Percentiles rank a stretch among this genome's conserved stretches.
Conservation (phyloP, 2,329 filamentous ascomycete genomes). For the Ceratocystis diversiconidia region DNA sequence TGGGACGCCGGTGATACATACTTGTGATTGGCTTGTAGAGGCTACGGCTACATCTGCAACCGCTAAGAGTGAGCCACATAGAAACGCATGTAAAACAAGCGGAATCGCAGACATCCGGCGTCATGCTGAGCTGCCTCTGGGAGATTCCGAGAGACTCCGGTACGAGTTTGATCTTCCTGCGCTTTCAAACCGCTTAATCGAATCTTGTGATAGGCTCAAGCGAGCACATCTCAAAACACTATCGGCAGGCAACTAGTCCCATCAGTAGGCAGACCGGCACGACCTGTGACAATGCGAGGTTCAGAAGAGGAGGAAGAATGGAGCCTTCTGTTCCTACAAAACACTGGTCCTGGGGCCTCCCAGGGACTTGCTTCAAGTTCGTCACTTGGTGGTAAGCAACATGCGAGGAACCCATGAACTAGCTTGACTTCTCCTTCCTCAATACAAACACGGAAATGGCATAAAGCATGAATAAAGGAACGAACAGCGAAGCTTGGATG, state of each 20-base stretch:
- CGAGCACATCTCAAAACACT: slow-evolving; percentile 1
- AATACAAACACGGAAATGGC: background rate
- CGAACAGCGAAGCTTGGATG: background rate
- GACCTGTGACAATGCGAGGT: background rate
- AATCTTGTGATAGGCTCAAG: background rate
- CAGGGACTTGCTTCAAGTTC: background rate
- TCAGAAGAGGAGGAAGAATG: background rate
- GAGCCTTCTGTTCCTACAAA: background rate
- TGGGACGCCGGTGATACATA: slow-evolving; percentile 12
- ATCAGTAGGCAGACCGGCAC: background rate
- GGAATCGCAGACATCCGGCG: slow-evolving; percentile 1
- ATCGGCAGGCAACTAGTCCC: background rate
- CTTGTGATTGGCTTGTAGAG: background rate
- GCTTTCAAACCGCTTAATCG: background rate
- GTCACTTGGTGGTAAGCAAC: background rate
- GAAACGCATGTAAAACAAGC: slow-evolving; percentile 9
- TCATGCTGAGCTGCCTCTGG: background rate
- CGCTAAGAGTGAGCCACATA: background rate
- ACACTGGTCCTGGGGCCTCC: background rate
- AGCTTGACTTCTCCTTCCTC: background rate
- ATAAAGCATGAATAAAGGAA: background rate
- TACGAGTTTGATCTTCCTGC: slow-evolving; percentile 1
- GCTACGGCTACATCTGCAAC: background rate
- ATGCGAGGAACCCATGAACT: background rate
- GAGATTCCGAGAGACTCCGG: background rate